Conservation (phyloP, 1,284 basidiomycete species). For the Ustilago vetiveriae region DNA sequence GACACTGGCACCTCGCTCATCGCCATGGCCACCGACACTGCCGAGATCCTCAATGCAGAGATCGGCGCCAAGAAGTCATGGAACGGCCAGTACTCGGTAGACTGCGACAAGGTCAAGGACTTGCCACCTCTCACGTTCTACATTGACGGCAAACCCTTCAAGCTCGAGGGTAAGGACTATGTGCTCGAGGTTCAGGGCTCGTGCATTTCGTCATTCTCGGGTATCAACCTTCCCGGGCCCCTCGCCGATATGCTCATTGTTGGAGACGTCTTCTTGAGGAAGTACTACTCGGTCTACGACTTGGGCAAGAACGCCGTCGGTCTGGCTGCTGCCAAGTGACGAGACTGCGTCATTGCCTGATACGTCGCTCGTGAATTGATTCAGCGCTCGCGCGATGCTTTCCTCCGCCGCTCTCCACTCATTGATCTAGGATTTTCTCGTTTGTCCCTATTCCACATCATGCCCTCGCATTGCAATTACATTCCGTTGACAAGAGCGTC, state of each 20-base stretch:
- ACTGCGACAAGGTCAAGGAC: conserved; percentile 82
- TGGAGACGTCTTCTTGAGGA: conserved; percentile 74
- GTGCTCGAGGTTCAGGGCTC: conserved; percentile 86
- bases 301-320: conserved; percentile 84
- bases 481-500: neutral
- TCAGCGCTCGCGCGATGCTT: too few species aligned
- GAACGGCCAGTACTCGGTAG: conserved; percentile 71
- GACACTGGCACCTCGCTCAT: conserved; percentile 86
- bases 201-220: conserved; percentile 93
- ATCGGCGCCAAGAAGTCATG: conserved; percentile 68
- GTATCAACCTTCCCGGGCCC: conserved; percentile 88
- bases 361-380: neutral
- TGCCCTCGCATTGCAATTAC: conserved; percentile 16
- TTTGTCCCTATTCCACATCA: neutral
- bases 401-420: too few species aligned
- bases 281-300: conserved; percentile 95
- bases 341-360: too few species aligned
- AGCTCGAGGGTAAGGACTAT: conserved; percentile 85
- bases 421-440: neutral
- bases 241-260: conserved; percentile 91
- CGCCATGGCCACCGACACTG: conserved; percentile 89
- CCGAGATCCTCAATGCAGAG: conserved; percentile 97
- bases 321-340: conserved; percentile 74
- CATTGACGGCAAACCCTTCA: conserved; percentile 71
- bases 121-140: conserved; percentile 89